phyloP scores from a whole-genome alignment of 2,329 filamentous ascomycete species.

The Trichoderma brevicompactum region DNA sequence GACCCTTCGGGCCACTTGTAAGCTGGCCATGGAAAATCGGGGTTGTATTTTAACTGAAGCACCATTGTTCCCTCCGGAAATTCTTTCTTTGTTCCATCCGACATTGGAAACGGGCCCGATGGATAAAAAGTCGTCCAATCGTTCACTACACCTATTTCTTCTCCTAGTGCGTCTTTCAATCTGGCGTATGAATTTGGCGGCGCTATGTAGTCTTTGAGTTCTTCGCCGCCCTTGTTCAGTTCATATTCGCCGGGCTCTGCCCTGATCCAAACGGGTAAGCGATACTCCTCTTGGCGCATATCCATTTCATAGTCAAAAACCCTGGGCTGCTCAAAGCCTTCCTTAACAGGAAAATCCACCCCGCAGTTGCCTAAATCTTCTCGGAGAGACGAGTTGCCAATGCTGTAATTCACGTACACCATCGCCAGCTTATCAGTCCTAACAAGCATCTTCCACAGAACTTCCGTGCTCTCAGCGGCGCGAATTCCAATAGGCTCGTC shows the following conservation, averaged over 20 bases:
- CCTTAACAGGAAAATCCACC: conserved; percentile 29
- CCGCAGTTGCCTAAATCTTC: conserved; percentile 34
- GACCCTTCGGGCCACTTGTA: conserved; percentile 20
- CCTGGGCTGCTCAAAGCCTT: conserved; percentile 30
- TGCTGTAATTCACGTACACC: conserved; percentile 34
- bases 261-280: conserved; percentile 24
- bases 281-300: conserved; percentile 24
- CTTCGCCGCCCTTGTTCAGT: conserved; percentile 25
- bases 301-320: conserved; percentile 27
- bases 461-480: conserved; percentile 30
- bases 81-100: conserved; percentile 31
- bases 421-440: conserved; percentile 32
- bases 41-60: conserved; percentile 31
- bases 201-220: background rate
- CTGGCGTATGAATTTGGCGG: background rate
- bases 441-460: conserved; percentile 35
- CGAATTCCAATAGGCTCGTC: conserved; percentile 13
- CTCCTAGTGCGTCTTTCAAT: conserved; percentile 17
- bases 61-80: conserved; percentile 34
- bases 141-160: background rate
- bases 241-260: conserved; percentile 35
- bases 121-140: background rate
- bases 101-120: conserved; percentile 16
- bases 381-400: conserved; percentile 32
- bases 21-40: conserved; percentile 29